Conservation (phyloP, 192 early-diverging fungal genomes). For the Dispira simplex region DNA sequence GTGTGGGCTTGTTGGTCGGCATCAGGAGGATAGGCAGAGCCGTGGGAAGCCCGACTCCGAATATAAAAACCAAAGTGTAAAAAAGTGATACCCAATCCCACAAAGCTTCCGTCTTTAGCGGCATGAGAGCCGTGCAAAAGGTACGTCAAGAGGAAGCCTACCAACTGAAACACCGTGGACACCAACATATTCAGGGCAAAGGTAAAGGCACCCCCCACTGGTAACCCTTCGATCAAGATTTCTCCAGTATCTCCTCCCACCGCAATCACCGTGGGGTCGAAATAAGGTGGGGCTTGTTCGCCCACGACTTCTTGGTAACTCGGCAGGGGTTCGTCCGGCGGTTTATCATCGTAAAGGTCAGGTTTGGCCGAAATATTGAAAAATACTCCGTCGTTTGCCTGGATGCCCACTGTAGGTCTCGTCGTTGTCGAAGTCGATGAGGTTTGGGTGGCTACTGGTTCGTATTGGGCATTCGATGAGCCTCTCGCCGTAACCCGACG, state of each 20-base stretch:
- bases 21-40: conserved; percentile 5
- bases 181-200: conserved; percentile 72
- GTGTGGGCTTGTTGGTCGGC: conserved; percentile 15
- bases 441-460: background rate
- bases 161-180: conserved; percentile 63
- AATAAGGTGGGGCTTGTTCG: conserved; percentile 60
- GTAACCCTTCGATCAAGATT: conserved; percentile 79
- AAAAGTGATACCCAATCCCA: conserved; percentile 68
- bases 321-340: conserved; percentile 22
- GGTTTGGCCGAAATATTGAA: conserved; percentile 32
- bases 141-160: conserved; percentile 84
- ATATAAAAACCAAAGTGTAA: conserved; percentile 63
- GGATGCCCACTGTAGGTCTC: conserved; percentile 10
- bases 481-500: background rate
- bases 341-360: conserved; percentile 26
- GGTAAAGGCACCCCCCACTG: conserved; percentile 62
- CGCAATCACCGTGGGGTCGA: conserved; percentile 60
- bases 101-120: conserved; percentile 61
- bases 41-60: conserved; percentile 33
- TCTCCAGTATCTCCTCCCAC: conserved; percentile 63
- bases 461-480: background rate
- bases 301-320: conserved; percentile 64
- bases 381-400: conserved; percentile 31
- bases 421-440: conserved; percentile 1
- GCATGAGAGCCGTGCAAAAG: conserved; percentile 82